A percentile compares a stretch with the other conserved stretches of the same genome.
Evolutionary conservation across 768 basidiomycete species (phyloP).

Genomic region (Kwoniella bestiolae): DNA sequence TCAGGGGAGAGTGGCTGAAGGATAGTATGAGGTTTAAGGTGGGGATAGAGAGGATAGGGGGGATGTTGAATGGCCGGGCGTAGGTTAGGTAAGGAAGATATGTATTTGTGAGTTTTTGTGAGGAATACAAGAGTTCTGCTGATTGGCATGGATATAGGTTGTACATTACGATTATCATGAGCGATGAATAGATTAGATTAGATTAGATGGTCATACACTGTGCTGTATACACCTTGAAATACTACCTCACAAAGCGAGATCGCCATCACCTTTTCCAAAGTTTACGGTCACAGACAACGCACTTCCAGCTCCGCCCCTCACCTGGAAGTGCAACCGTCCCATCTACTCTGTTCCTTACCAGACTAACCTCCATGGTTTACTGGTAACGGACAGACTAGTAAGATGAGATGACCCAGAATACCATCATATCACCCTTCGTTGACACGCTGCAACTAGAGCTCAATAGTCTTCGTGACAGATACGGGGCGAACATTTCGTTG

Average conservation of each 20-base stretch:
- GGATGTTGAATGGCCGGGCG: constrained; percentile 40
- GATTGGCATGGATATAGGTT: background rate
- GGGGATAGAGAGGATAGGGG: constrained; percentile 42
- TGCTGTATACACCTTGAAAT: no score
- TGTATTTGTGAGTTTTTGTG: background rate
- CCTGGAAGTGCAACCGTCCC: background rate
- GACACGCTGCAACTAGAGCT: constrained; percentile 46
- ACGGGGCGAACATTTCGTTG: constrained; percentile 56
- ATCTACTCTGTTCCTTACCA: background rate
- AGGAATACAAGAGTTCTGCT: background rate
- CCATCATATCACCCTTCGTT: constrained; percentile 35
- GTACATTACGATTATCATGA: background rate
- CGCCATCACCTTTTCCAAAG: no score
- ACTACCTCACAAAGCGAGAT: no score
- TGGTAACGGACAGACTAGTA: background rate
- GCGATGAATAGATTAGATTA: no score
- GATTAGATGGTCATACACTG: no score
- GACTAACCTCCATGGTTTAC: constrained; percentile 5
- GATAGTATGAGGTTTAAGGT: constrained; percentile 37
- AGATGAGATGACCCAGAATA: constrained; percentile 4
- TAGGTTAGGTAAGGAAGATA: background rate
- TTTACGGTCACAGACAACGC: constrained; percentile 6
- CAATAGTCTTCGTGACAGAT: constrained; percentile 53
- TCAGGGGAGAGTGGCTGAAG: constrained; percentile 38
- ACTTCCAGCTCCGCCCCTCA: constrained; percentile 5